Conservation (phyloP, 768 basidiomycete species). For the Gloeostereum incarnatum region DNA sequence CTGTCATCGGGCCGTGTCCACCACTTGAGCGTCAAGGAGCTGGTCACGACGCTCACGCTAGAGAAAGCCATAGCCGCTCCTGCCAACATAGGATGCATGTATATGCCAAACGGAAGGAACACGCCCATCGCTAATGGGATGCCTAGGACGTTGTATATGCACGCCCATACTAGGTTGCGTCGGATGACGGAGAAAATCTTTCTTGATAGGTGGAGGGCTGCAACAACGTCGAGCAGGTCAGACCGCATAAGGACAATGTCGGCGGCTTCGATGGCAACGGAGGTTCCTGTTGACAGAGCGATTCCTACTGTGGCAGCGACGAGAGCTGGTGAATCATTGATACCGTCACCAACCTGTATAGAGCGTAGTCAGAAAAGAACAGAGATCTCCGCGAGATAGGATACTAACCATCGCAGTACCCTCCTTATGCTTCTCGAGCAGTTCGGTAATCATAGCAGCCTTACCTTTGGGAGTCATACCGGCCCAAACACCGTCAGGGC, state of each 20-base stretch:
- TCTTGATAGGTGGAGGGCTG: conserved; percentile 85
- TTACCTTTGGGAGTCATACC: conserved; percentile 96
- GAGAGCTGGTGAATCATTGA: conserved; percentile 97
- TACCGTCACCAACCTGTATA: conserved; percentile 89
- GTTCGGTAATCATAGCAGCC: conserved; percentile 71
- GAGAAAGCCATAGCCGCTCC: conserved; percentile 99
- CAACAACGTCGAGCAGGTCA: conserved; percentile 94
- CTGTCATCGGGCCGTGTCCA: conserved; percentile 70
- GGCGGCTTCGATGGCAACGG: conserved; percentile 96
- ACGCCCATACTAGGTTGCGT: conserved; percentile 94
- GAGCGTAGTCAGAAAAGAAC: conserved; percentile 1
- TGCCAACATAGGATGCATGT: conserved; percentile 97
- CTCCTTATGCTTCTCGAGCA: conserved; percentile 61
- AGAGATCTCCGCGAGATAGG: not conserved
- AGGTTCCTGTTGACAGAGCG: conserved; percentile 92
- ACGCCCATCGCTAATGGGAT: conserved; percentile 98
- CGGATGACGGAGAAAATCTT: conserved; percentile 85
- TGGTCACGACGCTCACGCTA: conserved; percentile 90
- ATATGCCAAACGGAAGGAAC: conserved; percentile 84
- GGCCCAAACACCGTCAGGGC: conserved; percentile 76
- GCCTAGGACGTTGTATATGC: conserved; percentile 85
- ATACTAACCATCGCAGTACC: conserved; percentile 84
- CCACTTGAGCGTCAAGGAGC: conserved; percentile 77
- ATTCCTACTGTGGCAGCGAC: conserved; percentile 96
- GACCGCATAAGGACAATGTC: conserved; percentile 98